Evolutionary conservation across 2,329 filamentous ascomycete species (phyloP).

Genomic region (Beauveria bassiana): DNA sequence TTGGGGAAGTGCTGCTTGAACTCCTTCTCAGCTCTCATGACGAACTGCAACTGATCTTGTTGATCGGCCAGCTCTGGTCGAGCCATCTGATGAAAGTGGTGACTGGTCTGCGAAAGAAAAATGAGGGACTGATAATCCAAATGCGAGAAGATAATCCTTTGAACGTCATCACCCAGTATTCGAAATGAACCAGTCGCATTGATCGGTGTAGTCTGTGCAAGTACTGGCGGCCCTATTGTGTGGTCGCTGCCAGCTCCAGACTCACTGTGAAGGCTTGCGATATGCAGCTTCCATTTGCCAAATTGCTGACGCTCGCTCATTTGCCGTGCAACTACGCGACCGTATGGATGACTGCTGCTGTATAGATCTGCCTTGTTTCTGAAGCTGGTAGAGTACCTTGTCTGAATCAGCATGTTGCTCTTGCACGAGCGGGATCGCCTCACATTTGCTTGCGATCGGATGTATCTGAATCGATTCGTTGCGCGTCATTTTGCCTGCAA

Average conservation of each 20-base stretch:
- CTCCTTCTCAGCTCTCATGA: background rate
- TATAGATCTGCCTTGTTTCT: background rate
- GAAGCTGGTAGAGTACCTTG: background rate
- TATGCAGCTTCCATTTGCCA: background rate
- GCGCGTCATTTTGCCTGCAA: too few species aligned
- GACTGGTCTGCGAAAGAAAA: background rate
- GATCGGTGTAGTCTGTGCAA: background rate
- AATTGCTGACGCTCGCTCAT: background rate
- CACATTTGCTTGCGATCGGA: too few species aligned
- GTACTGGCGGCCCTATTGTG: background rate
- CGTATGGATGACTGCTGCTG: background rate
- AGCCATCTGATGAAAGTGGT: background rate
- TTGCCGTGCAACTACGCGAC: background rate
- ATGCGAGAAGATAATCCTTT: background rate
- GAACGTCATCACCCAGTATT: background rate
- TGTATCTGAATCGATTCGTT: too few species aligned
- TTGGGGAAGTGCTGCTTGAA: too few species aligned
- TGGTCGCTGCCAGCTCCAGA: background rate
- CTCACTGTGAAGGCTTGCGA: background rate
- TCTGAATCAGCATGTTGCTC: too few species aligned
- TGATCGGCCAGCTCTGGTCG: background rate
- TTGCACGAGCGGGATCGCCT: too few species aligned
- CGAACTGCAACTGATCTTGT: background rate
- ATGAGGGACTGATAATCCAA: background rate
- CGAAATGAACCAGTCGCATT: background rate